phyloP scores from a whole-genome alignment of 2,329 filamentous ascomycete species.

The Diaporthe sp. region DNA sequence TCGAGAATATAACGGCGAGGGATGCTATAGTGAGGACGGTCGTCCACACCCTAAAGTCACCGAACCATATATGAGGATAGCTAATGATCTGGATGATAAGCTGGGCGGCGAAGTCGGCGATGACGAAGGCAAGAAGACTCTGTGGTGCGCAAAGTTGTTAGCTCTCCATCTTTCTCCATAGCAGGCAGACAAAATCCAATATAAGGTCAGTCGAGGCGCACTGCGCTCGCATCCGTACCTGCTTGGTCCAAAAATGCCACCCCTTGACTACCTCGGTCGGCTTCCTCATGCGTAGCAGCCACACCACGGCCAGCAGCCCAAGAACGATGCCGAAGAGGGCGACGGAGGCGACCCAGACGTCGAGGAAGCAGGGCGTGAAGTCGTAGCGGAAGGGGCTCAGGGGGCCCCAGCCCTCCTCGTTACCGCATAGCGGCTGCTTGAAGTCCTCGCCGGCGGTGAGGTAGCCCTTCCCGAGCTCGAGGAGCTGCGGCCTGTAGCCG shows the following conservation, averaged over 20 bases:
- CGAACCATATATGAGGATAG: constrained; percentile 77
- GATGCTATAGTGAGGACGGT: constrained; percentile 79
- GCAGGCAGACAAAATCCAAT: neutral
- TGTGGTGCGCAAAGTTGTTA: constrained; percentile 44
- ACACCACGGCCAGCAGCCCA: constrained; percentile 83
- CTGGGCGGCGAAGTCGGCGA: constrained; percentile 78
- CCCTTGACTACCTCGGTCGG: constrained; percentile 79
- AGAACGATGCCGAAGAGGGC: constrained; percentile 83
- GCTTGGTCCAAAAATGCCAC: constrained; percentile 93
- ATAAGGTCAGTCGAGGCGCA: too few species aligned
- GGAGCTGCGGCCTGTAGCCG: constrained; percentile 62
- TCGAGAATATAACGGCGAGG: constrained; percentile 78
- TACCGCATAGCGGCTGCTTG: constrained; percentile 84
- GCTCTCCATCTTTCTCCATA: neutral
- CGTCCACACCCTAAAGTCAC: constrained; percentile 90
- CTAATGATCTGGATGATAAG: constrained; percentile 80
- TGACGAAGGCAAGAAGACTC: constrained; percentile 74
- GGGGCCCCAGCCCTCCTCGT: constrained; percentile 95
- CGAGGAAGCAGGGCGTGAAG: constrained; percentile 97
- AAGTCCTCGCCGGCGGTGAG: constrained; percentile 63
- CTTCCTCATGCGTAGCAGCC: constrained; percentile 78
- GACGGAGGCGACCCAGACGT: constrained; percentile 86
- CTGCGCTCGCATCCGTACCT: constrained; percentile 66
- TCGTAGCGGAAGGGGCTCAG: constrained; percentile 89
- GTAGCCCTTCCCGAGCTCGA: constrained; percentile 69